These are phyloP conservation scores for Zygosaccharomyces sapae DNA, from an alignment of 1,139 yeast genomes.

Conservation along the genomic window DNA sequence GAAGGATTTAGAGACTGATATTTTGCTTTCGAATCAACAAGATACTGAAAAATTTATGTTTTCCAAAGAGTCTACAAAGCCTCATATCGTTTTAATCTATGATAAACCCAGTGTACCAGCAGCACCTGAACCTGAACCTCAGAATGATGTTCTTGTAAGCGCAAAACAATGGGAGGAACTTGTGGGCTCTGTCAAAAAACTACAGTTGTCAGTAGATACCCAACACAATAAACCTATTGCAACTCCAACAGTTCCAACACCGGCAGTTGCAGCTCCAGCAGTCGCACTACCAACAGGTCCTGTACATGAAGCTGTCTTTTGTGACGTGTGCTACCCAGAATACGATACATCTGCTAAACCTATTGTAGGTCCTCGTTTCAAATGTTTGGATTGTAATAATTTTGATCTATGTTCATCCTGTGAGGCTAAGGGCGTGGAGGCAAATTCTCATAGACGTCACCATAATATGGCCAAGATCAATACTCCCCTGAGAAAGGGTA, in stretches of 20 bases:
- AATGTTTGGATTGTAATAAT: constrained; percentile 52
- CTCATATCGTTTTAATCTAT: constrained; percentile 15
- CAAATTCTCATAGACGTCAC: constrained; percentile 25
- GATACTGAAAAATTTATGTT: constrained; percentile 12
- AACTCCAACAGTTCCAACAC: too few species aligned
- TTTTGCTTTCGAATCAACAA: constrained; percentile 9
- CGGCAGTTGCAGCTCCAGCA: too few species aligned
- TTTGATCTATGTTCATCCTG: constrained; percentile 56
- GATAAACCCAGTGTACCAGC: constrained; percentile 6
- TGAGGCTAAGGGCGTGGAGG: constrained; percentile 35
- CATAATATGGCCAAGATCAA: constrained; percentile 37
- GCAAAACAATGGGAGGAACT: constrained; percentile 13
- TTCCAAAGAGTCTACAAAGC: constrained; percentile 13
- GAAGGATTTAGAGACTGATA: constrained; percentile 15
- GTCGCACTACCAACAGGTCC: background rate
- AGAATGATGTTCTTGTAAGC: constrained; percentile 9
- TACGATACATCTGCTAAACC: too few species aligned
- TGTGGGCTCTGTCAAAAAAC: constrained; percentile 11
- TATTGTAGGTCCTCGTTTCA: constrained; percentile 50
- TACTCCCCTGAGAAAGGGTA: constrained; percentile 9
- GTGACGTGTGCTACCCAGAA: constrained; percentile 23
- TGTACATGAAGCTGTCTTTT: constrained; percentile 18
- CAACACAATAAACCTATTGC: too few species aligned
- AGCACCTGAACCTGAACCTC: background rate
- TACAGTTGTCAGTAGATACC: constrained; percentile 8